These are phyloP conservation scores for Malassezia globosa DNA, from an alignment of 1,284 basidiomycete genomes.

Conservation along the genomic window DNA sequence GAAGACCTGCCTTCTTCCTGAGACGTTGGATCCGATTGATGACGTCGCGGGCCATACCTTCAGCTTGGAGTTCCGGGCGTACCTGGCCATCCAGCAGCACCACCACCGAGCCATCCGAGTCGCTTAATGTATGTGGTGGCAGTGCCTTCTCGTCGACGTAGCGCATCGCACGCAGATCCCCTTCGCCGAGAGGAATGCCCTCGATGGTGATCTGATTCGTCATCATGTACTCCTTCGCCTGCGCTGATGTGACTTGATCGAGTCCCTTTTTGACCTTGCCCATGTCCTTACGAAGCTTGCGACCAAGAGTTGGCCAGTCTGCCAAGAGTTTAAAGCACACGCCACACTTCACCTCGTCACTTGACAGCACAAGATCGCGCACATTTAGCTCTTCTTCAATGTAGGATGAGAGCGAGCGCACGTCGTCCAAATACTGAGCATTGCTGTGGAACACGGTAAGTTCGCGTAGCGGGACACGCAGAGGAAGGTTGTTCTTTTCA, in stretches of 20 bases:
- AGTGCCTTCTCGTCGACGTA: slow-evolving; percentile 61
- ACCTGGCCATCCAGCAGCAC: slow-evolving; percentile 78
- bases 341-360: slow-evolving; percentile 73
- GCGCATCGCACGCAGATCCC: slow-evolving; percentile 79
- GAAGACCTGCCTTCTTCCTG: slow-evolving; percentile 86
- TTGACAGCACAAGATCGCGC: slow-evolving; percentile 74
- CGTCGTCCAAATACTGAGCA: slow-evolving; percentile 71
- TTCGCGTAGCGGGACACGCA: slow-evolving; percentile 71
- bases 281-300: slow-evolving; percentile 86
- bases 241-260: slow-evolving; percentile 67
- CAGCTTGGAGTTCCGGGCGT: slow-evolving; percentile 72
- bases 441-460: slow-evolving; percentile 88
- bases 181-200: slow-evolving; percentile 76
- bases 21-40: slow-evolving; percentile 91
- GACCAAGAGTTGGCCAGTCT: slow-evolving; percentile 88
- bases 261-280: slow-evolving; percentile 79
- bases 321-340: slow-evolving; percentile 84
- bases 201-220: slow-evolving; percentile 73
- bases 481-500: slow-evolving; percentile 67
- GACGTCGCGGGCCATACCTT: slow-evolving; percentile 80
- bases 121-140: slow-evolving; percentile 59
- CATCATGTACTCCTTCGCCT: slow-evolving; percentile 66
- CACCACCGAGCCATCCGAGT: slow-evolving; percentile 89
- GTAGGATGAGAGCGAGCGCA: slow-evolving; percentile 72
- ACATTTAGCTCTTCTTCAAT: slow-evolving; percentile 93